Percentiles rank a stretch among this genome's conserved stretches.
Evolutionary conservation across 169 alveolate genomes (phyloP).

Genomic region (Plasmodium gonderi): DNA sequence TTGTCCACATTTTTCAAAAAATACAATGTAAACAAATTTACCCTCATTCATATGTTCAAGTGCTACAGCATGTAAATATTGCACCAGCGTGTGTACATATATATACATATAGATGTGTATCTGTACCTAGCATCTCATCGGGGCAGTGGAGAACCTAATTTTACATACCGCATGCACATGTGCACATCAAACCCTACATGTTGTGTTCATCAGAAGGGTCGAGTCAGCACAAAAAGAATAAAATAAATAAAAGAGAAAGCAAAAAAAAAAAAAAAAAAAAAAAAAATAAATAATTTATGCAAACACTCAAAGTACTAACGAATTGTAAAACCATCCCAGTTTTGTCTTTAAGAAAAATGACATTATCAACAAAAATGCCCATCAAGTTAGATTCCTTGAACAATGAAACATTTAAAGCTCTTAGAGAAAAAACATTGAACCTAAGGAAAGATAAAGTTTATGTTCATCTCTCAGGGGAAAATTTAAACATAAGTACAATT

Average conservation of each 20-base stretch:
- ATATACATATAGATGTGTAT: too few relatives aligned
- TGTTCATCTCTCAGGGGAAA: background rate
- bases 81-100: too few relatives aligned
- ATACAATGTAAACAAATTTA: too few relatives aligned
- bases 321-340: background rate
- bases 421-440: constrained; percentile 15
- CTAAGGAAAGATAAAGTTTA: constrained; percentile 17
- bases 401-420: constrained; percentile 20
- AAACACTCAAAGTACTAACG: background rate
- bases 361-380: background rate
- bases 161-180: too few relatives aligned
- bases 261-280: background rate
- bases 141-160: too few relatives aligned
- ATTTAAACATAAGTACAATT: constrained; percentile 5
- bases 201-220: too few relatives aligned
- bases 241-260: background rate
- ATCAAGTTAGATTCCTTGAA: constrained; percentile 14
- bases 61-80: too few relatives aligned
- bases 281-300: background rate
- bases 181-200: too few relatives aligned
- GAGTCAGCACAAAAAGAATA: too few relatives aligned
- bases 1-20: too few relatives aligned
- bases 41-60: too few relatives aligned
- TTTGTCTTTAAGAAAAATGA: constrained; percentile 25
- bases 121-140: too few relatives aligned